Evolutionary conservation across 257 asterid genomes (phyloP).

Genomic region (Solanum chiquidenum): DNA sequence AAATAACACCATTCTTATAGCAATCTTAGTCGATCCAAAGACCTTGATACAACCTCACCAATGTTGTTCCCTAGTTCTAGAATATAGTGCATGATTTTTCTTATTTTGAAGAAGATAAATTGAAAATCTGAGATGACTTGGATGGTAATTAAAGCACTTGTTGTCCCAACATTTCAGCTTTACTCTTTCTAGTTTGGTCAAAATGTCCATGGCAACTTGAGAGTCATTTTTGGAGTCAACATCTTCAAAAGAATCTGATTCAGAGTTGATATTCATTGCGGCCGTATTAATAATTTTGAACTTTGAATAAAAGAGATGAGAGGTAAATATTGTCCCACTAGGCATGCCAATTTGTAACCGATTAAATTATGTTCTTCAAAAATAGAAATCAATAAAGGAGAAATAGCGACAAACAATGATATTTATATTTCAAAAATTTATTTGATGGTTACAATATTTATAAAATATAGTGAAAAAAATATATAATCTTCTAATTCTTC

Average conservation of each 20-base stretch:
- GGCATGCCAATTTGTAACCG: neutral
- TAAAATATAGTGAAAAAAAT: too few species aligned
- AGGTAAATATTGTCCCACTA: neutral
- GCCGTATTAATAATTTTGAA: too few species aligned
- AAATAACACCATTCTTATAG: too few species aligned
- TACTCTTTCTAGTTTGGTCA: neutral
- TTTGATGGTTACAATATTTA: neutral
- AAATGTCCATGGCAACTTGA: neutral
- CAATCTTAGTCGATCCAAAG: neutral
- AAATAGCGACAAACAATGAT: too few species aligned
- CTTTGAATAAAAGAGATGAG: neutral
- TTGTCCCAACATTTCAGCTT: neutral
- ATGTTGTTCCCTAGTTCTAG: neutral
- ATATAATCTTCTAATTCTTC: neutral
- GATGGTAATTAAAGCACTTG: neutral
- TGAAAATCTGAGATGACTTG: neutral
- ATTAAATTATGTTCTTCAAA: neutral
- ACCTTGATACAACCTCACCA: too few species aligned
- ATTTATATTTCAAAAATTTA: neutral
- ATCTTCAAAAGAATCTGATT: neutral
- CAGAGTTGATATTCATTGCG: too few species aligned
- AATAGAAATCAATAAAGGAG: neutral
- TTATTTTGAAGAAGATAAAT: too few species aligned
- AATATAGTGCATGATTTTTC: neutral
- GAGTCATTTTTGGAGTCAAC: neutral